These are phyloP conservation scores for Trichosanthes truncata DNA, from an alignment of 306 rosid genomes.

Conservation along the genomic window DNA sequence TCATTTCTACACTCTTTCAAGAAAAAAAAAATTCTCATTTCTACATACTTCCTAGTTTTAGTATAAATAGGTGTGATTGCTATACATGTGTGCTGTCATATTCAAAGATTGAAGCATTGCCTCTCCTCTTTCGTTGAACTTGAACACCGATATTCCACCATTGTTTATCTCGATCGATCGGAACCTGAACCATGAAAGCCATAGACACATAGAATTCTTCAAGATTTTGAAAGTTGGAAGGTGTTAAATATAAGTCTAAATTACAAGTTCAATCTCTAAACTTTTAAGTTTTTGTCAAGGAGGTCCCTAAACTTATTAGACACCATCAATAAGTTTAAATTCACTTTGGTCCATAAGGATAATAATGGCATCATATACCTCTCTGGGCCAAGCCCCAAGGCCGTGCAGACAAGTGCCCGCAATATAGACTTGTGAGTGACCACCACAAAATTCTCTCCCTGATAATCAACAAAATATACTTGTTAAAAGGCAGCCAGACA, in stretches of 20 bases:
- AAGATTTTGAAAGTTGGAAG: not conserved
- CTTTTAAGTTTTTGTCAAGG: too few relatives aligned
- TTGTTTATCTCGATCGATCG: conserved; percentile 60
- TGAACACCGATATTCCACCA: conserved; percentile 56
- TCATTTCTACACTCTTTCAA: not conserved
- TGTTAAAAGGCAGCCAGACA: not conserved
- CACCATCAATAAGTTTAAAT: not conserved
- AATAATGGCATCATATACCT: conserved; percentile 27
- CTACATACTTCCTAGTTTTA: conserved; percentile 13
- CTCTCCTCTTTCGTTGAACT: conserved; percentile 63
- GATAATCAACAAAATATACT: conserved; percentile 12
- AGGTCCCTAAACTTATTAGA: too few relatives aligned
- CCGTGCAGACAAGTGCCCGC: conserved; percentile 66
- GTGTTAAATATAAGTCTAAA: not conserved
- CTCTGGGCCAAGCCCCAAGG: conserved; percentile 61
- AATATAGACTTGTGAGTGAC: conserved; percentile 73
- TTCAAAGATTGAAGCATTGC: conserved; percentile 65
- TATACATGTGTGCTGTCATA: conserved; percentile 63
- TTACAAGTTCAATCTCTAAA: too few relatives aligned
- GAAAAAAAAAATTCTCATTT: not conserved
- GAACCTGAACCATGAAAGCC: conserved; percentile 35
- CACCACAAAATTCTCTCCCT: conserved; percentile 66
- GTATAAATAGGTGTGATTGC: conserved; percentile 48
- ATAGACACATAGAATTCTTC: not conserved
- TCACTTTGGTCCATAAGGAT: not conserved